Base-by-base conservation (phyloP, 148 eudicot species). In the Linanthus parryae region DNA sequence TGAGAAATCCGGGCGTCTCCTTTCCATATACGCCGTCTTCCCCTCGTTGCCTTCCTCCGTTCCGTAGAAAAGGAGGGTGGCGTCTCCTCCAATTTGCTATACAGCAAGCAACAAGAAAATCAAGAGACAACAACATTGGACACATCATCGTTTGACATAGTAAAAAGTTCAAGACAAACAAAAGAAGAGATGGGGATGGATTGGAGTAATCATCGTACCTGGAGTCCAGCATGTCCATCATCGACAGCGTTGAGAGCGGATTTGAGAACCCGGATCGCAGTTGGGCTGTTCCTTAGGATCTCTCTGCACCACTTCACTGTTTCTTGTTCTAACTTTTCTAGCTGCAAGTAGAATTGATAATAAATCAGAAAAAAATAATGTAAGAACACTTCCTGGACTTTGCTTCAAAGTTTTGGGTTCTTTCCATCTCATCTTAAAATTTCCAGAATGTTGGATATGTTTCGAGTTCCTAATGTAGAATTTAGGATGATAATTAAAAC, bases 201-300 rank as follows among this genome's bases (percentile, higher is more conserved):
- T n/a, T n/a, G n/a, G n/a, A n/a, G n/a, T n/a, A n/a, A n/a, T n/a
- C n/a, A n/a, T n/a, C n/a, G 14, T 64, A 92, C 98, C 88, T 87
- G 98, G 42, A 84, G 96, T 66, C 98, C 96, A 36, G 94, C 85
- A 92, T 87, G 94, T 21, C 98, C 96, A 62, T 92, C 98, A 61
- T 92, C 98, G 29, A 69, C 90, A 19, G 96, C 96, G 66, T 92
- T 92, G 37, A 92, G 70, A 55, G 98, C 71, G n/a, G 94, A 69
- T 80, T 92, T 92, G 8, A 84, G 86, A 37, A 87, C 82, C 35
- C 96, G 75, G 35, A 92, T 79, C 7, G 98, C 96, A 55, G 89
- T 87, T 13, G 96, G 96, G 51, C 96, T 87, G 67, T 92, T 92
- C 52, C 85, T 82, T 62, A 87, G 57, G 36, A 87, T 87, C 69